Percentiles rank a stretch among this genome's conserved stretches.
These are phyloP conservation scores for Metschnikowia koreensis DNA, from an alignment of 805 yeast species.

Conservation along the genomic window DNA sequence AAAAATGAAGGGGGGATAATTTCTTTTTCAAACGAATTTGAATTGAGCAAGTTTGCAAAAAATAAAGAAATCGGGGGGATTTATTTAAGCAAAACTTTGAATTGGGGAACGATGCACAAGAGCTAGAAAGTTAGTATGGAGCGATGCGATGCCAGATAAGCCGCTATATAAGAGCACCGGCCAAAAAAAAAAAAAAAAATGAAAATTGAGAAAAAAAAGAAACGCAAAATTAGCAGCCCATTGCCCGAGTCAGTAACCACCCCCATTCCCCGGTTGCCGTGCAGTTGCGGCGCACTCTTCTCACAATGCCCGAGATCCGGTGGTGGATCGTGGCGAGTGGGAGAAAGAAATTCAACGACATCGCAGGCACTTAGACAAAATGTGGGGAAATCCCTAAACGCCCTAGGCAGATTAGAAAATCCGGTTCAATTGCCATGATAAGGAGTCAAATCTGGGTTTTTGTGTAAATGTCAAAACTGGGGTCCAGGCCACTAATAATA, in stretches of 20 bases:
- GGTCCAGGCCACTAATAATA: not conserved
- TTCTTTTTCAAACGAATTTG: slow-evolving; percentile 1
- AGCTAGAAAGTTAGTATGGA: slow-evolving; percentile 11
- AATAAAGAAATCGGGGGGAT: slow-evolving; percentile 2
- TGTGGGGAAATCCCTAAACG: not conserved
- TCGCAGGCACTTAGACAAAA: not conserved
- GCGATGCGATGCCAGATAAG: slow-evolving; percentile 4
- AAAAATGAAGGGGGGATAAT: slow-evolving; percentile 4
- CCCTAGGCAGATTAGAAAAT: not conserved
- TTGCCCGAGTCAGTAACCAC: not conserved
- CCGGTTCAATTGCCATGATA: not conserved
- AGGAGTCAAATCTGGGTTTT: not conserved
- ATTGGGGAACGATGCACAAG: slow-evolving; percentile 8
- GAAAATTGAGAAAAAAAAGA: not conserved
- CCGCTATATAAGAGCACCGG: not conserved
- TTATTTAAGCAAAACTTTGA: slow-evolving; percentile 10
- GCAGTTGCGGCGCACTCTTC: not conserved
- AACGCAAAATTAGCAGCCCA: not conserved
- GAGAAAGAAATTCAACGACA: not conserved
- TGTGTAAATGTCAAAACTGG: not conserved
- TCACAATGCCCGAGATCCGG: not conserved
- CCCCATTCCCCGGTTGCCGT: not conserved
- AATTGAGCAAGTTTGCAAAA: slow-evolving; percentile 10
- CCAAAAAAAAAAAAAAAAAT: not conserved
- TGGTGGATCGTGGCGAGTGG: not conserved